These are phyloP conservation scores for Apiospora kogelbergensis DNA, from an alignment of 2,329 filamentous ascomycete species.

Conservation along the genomic window DNA sequence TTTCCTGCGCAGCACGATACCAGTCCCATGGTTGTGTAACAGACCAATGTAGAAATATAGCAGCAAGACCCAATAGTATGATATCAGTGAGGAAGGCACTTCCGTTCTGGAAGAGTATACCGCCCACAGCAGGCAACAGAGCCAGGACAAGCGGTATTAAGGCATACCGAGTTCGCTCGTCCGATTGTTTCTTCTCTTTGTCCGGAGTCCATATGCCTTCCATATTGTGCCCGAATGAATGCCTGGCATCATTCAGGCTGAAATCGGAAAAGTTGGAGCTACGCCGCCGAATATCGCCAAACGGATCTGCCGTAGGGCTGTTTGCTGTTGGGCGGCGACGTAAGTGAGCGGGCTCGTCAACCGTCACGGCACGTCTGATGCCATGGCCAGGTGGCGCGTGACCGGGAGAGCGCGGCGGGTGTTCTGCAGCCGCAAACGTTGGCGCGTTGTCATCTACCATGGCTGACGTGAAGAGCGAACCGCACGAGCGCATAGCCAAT, in stretches of 20 bases:
- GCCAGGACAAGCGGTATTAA: constrained; percentile 81
- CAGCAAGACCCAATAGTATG: constrained; percentile 75
- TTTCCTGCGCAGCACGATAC: constrained; percentile 70
- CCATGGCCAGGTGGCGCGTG: constrained; percentile 34
- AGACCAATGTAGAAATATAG: constrained; percentile 89
- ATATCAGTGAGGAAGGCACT: constrained; percentile 82
- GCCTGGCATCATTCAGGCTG: constrained; percentile 66
- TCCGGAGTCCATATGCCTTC: constrained; percentile 66
- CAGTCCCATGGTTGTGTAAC: constrained; percentile 86
- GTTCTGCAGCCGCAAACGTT: constrained; percentile 19
- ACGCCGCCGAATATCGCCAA: constrained; percentile 52
- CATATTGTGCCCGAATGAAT: constrained; percentile 63
- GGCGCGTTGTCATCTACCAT: constrained; percentile 31
- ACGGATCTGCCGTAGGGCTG: constrained; percentile 21
- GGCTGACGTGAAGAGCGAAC: constrained; percentile 15
- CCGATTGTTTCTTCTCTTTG: constrained; percentile 36
- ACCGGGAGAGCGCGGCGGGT: constrained; percentile 16
- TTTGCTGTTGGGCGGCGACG: constrained; percentile 26
- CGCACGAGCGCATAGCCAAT: constrained; percentile 8
- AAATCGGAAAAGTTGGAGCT: constrained; percentile 79
- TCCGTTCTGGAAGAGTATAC: constrained; percentile 82
- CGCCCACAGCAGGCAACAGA: constrained; percentile 81
- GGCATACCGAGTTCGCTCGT: constrained; percentile 70
- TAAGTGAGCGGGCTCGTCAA: constrained; percentile 33
- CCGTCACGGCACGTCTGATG: constrained; percentile 42